Conservation (phyloP, 768 basidiomycete species). For the Suillus subluteus region DNA sequence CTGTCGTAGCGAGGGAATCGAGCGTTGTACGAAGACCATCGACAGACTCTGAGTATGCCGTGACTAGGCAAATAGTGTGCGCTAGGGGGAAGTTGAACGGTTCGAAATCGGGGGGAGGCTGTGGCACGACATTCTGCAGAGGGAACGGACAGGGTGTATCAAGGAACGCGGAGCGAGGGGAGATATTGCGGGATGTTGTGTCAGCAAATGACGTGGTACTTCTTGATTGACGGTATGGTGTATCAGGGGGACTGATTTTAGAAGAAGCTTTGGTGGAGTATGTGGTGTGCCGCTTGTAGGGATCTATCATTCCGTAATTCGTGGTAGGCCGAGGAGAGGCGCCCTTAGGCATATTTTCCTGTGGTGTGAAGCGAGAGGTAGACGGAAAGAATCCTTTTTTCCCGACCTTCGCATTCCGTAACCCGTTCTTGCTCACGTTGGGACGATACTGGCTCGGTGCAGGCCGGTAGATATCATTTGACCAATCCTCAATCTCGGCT, state of each 20-base stretch:
- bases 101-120: conserved; percentile 88
- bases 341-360: conserved; percentile 61
- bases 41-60: conserved; percentile 96
- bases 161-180: conserved; percentile 48
- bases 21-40: conserved; percentile 96
- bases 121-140: conserved; percentile 85
- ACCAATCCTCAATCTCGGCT: conserved; percentile 94
- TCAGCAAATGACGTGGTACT: conserved; percentile 80
- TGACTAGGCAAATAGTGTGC: conserved; percentile 95
- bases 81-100: conserved; percentile 96
- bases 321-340: conserved; percentile 59
- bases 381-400: conserved; percentile 69
- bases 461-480: conserved; percentile 91
- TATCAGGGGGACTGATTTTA: conserved; percentile 74
- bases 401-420: conserved; percentile 49
- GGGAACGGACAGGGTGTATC: conserved; percentile 93
- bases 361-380: conserved; percentile 74
- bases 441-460: conserved; percentile 92
- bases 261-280: conserved; percentile 44
- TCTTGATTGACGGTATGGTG: conserved; percentile 77
- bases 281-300: conserved; percentile 62
- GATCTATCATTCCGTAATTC: conserved; percentile 68
- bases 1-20: conserved; percentile 97
- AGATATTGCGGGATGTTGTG: conserved; percentile 27
- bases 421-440: conserved; percentile 78